A percentile compares a stretch with the other conserved stretches of the same genome.
phyloP scores from a whole-genome alignment of 2,329 filamentous ascomycete species.

The Periconia sp. region DNA sequence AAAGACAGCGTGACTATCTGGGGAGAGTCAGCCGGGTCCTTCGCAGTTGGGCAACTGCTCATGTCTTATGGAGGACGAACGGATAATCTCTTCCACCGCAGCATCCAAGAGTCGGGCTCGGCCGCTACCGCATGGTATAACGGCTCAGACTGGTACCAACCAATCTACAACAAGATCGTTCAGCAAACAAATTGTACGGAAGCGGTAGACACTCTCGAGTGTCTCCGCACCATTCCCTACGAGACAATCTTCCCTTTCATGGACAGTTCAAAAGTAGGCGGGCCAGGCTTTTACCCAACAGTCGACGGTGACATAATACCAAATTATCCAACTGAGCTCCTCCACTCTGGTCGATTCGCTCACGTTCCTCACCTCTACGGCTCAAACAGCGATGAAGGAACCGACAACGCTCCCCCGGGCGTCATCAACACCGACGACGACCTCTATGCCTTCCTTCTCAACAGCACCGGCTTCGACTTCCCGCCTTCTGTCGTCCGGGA shows the following conservation, averaged over 20 bases:
- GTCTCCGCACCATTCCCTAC: constrained; percentile 64
- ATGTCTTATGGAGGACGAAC: constrained; percentile 38
- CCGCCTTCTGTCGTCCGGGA: constrained; percentile 32
- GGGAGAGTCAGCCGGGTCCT: constrained; percentile 50
- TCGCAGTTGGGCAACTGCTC: constrained; percentile 40
- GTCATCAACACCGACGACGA: constrained; percentile 59
- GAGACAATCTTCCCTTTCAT: constrained; percentile 59
- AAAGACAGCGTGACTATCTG: constrained; percentile 49
- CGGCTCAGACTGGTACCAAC: constrained; percentile 53
- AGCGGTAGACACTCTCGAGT: constrained; percentile 42
- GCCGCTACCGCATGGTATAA: constrained; percentile 44
- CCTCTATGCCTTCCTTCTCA: constrained; percentile 40
- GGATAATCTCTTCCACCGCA: constrained; percentile 39
- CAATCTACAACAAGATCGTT: constrained; percentile 40
- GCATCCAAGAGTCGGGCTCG: constrained; percentile 41
- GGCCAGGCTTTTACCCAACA: constrained; percentile 46
- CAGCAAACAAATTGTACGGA: constrained; percentile 60
- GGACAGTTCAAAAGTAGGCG: constrained; percentile 43
- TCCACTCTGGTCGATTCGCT: constrained; percentile 62
- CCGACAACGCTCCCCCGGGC: constrained; percentile 56
- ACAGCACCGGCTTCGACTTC: constrained; percentile 36
- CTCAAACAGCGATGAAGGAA: constrained; percentile 68
- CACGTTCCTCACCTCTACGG: constrained; percentile 66
- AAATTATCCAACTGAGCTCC: constrained; percentile 56
- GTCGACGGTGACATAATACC: constrained; percentile 62